A percentile compares a stretch with the other conserved stretches of the same genome.
These are phyloP conservation scores for Lactarius sp. DNA, from an alignment of 768 basidiomycete species.

Conservation along the genomic window DNA sequence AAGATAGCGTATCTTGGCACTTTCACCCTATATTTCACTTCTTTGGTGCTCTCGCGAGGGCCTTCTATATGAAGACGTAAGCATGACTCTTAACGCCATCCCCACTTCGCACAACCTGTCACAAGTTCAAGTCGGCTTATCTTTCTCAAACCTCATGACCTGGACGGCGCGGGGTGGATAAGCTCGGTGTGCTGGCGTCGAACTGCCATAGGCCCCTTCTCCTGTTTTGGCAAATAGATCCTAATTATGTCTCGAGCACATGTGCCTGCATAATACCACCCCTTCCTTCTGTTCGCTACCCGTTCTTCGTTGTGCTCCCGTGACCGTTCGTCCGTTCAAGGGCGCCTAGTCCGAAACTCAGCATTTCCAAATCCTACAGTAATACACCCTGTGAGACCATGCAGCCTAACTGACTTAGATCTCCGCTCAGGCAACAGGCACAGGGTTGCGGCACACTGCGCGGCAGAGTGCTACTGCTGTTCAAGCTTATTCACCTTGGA, in stretches of 20 bases:
- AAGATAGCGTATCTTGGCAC: background rate
- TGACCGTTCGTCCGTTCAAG: background rate
- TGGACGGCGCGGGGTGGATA: background rate
- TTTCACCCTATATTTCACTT: background rate
- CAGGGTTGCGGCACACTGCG: conserved; percentile 1
- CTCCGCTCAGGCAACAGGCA: conserved; percentile 16
- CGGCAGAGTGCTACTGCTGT: background rate
- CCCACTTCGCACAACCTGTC: conserved; percentile 10
- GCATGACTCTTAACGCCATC: background rate
- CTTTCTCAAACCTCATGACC: conserved; percentile 14
- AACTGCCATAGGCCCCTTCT: background rate
- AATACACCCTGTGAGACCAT: background rate
- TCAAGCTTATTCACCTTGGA: conserved; percentile 3
- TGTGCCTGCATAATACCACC: too few relatives aligned
- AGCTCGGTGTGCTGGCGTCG: conserved; percentile 1
- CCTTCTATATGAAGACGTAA: conserved; percentile 14
- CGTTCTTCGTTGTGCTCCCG: background rate
- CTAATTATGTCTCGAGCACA: background rate
- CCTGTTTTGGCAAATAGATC: background rate
- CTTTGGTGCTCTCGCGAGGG: background rate
- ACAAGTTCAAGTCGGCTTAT: conserved; percentile 12
- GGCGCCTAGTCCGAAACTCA: background rate
- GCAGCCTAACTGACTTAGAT: conserved; percentile 12
- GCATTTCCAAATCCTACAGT: background rate
- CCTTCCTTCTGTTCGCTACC: background rate